Base-by-base conservation (phyloP, 495 filamentous ascomycete species). In the Penicillium odoratum region DNA sequence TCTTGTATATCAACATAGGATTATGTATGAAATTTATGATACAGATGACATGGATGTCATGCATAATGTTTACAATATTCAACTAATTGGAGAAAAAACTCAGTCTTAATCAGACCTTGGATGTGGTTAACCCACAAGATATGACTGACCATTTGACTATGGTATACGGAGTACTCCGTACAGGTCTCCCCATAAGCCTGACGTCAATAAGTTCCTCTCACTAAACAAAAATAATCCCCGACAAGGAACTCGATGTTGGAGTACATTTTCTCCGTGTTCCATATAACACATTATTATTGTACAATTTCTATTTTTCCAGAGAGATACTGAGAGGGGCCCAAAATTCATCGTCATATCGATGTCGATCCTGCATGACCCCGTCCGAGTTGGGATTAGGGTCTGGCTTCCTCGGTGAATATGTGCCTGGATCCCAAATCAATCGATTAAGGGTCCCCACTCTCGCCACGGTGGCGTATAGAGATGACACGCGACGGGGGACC, bases 391-490 rank as follows among this genome's bases (percentile, higher is more conserved):
- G 26, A 33, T 31, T 48, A 18, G 46, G 46, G 46, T 30, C 28
- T 13, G 26, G 44, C 6, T 9, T 6, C 5, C 48, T 21, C 11
- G n/a, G 55, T 51, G 16, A 40, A 11, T 13, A 40, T 13, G 38
- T 40, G n/a, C 13, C 38, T 40, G 15, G 13, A 16, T 40, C 38
- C 34, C 38, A 11, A 40, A 40, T 16, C 13, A 40, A 40, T 16
- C 15, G 13, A 16, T 40, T 45, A 31, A 48, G 28, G 28, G 46
- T 48, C 46, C 28, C 46, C 46, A 48, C 46, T 48, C 11, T 6
- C 51, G 49, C 57, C 56, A 63, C 57, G 26, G 38, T 42, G 53
- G 49, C 54, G 60, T 42, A 46, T 64, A 53, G 51, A 63, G 26
- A 57, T 51, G 57, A 48, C 43, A 0, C 28, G 15, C 7, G 26